Evolutionary conservation across 1,284 basidiomycete species (phyloP).

Genomic region (Trichosporon asahii): DNA sequence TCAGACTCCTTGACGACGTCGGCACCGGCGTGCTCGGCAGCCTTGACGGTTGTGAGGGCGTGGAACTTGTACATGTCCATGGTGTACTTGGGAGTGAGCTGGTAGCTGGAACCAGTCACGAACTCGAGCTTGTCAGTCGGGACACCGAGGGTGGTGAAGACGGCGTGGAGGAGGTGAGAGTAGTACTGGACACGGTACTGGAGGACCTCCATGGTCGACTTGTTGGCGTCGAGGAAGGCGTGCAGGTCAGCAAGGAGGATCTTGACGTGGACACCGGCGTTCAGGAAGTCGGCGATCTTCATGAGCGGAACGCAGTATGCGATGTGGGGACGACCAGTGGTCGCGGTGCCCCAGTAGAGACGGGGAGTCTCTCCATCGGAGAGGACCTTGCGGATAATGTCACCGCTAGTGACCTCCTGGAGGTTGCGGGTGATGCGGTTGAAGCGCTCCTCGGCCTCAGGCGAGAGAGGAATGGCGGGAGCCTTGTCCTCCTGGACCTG

Average conservation of each 20-base stretch:
- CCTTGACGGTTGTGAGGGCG: constrained; percentile 87
- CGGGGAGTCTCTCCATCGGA: constrained; percentile 72
- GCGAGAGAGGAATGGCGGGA: constrained; percentile 33
- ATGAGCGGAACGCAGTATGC: constrained; percentile 94
- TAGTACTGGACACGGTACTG: constrained; percentile 89
- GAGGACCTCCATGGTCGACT: constrained; percentile 93
- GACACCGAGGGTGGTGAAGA: constrained; percentile 84
- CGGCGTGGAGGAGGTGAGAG: constrained; percentile 71
- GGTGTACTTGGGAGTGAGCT: constrained; percentile 86
- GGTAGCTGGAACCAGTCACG: constrained; percentile 76
- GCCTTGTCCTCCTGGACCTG: constrained; percentile 26
- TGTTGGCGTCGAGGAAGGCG: constrained; percentile 96
- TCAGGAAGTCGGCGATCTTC: constrained; percentile 95
- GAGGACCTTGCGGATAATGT: constrained; percentile 76
- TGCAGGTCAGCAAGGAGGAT: constrained; percentile 95
- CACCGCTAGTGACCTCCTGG: constrained; percentile 83
- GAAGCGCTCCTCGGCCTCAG: constrained; percentile 62
- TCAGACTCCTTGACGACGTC: constrained; percentile 99
- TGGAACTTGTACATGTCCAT: constrained; percentile 90
- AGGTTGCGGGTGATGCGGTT: constrained; percentile 81
- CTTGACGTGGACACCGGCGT: constrained; percentile 85
- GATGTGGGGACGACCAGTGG: constrained; percentile 92
- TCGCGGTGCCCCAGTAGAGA: constrained; percentile 90
- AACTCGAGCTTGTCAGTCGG: constrained; percentile 80
- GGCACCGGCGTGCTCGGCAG: constrained; percentile 97